phyloP scores from a whole-genome alignment of 495 filamentous ascomycete genomes.

The Cudoniella acicularis region DNA sequence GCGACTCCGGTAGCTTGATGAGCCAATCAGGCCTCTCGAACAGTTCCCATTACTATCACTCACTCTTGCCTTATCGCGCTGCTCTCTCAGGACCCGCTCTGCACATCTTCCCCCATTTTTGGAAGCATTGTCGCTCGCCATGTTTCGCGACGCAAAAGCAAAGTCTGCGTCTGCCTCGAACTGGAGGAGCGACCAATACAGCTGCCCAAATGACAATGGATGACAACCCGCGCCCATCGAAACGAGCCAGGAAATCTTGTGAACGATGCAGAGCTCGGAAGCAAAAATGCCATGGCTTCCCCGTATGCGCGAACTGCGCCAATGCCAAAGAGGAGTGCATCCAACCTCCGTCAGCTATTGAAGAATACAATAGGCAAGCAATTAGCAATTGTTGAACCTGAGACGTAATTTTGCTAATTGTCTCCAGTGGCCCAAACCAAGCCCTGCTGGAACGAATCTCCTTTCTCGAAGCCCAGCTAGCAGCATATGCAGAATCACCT shows the following conservation, averaged over 20 bases:
- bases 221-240: constrained; percentile 35
- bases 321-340: constrained; percentile 46
- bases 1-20: no score
- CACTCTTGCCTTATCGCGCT: neutral
- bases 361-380: constrained; percentile 40
- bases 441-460: constrained; percentile 45
- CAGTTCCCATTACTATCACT: neutral
- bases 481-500: constrained; percentile 26
- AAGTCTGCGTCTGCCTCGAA: neutral
- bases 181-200: neutral
- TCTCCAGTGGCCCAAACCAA: constrained; percentile 37
- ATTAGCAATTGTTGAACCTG: neutral
- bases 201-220: constrained; percentile 10
- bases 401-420: neutral
- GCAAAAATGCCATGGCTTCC: constrained; percentile 40
- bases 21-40: neutral
- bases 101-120: neutral
- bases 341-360: constrained; percentile 44
- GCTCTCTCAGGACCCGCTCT: neutral
- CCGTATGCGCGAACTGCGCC: constrained; percentile 47
- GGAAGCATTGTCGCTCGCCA: neutral
- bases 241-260: constrained; percentile 49
- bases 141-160: constrained; percentile 12
- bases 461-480: constrained; percentile 38
- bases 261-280: constrained; percentile 50